Conservation (phyloP, 371 early-diverging fungal species). For the Blastocladiella emersonii region DNA sequence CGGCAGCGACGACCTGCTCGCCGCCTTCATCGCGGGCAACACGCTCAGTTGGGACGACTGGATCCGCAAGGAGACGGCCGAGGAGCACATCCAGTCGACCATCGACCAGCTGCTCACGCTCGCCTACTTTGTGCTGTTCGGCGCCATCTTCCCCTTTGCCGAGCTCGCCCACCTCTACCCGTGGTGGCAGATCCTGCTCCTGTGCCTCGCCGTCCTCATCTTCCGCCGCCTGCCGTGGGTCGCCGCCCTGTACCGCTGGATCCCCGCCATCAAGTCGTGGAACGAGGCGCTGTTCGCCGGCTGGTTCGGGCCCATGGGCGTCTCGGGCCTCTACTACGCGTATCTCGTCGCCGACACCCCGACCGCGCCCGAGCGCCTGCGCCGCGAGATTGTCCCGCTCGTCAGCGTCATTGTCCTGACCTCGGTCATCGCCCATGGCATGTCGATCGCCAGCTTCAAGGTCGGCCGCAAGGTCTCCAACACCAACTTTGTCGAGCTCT, state of each 20-base stretch:
- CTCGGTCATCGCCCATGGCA: not conserved
- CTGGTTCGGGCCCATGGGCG: slow-evolving; percentile 30
- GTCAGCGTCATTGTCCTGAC: not conserved
- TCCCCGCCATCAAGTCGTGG: slow-evolving; percentile 56
- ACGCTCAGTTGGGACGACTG: slow-evolving; percentile 43
- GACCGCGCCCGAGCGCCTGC: not conserved
- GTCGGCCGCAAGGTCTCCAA: not conserved
- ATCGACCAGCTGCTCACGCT: slow-evolving; percentile 80
- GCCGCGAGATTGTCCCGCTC: not conserved
- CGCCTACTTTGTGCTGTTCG: slow-evolving; percentile 84
- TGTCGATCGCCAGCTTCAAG: not conserved
- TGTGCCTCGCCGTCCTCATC: slow-evolving; percentile 54
- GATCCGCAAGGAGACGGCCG: slow-evolving; percentile 72
- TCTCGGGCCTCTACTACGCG: slow-evolving; percentile 1
- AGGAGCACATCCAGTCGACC: slow-evolving; percentile 78
- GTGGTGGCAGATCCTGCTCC: slow-evolving; percentile 52
- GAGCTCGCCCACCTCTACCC: slow-evolving; percentile 32
- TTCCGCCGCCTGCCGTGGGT: slow-evolving; percentile 74
- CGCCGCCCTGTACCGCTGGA: slow-evolving; percentile 40
- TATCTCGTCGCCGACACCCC: not conserved
- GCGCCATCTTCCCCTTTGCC: slow-evolving; percentile 55
- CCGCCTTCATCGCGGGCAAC: slow-evolving; percentile 46
- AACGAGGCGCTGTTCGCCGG: slow-evolving; percentile 85
- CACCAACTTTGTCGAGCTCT: too few species aligned
- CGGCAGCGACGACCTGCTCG: not conserved